These are phyloP conservation scores for Cenchrus fungigraminus DNA, from an alignment of 176 grass and related monocot genomes.

Conservation along the genomic window DNA sequence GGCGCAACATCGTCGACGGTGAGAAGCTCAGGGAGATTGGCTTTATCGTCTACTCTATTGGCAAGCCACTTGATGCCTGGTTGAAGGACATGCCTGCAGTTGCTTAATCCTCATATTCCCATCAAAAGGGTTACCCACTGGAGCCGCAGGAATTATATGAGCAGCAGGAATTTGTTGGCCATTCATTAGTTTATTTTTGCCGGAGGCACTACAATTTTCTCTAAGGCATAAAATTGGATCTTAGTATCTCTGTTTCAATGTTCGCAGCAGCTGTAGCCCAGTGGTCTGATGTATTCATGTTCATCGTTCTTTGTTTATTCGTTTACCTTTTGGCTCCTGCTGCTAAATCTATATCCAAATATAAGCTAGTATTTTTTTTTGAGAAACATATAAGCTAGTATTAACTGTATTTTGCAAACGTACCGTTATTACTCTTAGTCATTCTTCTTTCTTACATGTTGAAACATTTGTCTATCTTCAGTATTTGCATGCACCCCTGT, in stretches of 20 bases:
- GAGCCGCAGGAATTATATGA: not conserved
- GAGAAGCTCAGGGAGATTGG: constrained; percentile 29
- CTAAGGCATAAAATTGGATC: not conserved
- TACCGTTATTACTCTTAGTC: too few species aligned
- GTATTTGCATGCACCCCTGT: too few species aligned
- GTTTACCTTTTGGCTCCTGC: not conserved
- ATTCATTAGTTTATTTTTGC: not conserved
- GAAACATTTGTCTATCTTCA: too few species aligned
- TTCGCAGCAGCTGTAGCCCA: not conserved
- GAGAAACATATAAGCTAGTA: not conserved
- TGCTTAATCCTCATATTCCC: not conserved
- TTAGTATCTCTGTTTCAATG: not conserved
- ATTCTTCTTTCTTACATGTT: too few species aligned
- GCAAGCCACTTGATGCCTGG: constrained; percentile 20
- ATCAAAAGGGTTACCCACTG: not conserved
- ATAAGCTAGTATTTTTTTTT: not conserved
- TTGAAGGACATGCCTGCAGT: constrained; percentile 20
- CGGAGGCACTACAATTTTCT: not conserved
- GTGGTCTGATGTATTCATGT: not conserved
- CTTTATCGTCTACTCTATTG: constrained; percentile 25
- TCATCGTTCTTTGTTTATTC: not conserved
- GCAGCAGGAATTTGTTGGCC: not conserved
- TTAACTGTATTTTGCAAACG: not conserved
- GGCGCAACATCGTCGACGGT: constrained; percentile 41
- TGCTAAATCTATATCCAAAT: not conserved